Evolutionary conservation across 169 alveolate genomes (phyloP).

Genomic region (Babesia ovis): DNA sequence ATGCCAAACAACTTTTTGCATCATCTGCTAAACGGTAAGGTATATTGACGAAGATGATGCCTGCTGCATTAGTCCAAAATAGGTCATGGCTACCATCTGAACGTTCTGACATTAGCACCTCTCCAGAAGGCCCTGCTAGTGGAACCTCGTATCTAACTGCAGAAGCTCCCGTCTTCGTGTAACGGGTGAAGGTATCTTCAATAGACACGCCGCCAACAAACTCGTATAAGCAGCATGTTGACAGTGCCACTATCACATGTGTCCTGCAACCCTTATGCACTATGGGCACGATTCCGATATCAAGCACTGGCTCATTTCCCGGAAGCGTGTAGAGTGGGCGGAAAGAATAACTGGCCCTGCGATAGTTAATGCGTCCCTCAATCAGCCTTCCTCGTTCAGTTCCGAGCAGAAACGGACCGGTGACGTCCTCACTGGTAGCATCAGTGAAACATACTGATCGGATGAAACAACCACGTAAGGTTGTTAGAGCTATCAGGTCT

Average conservation of each 20-base stretch:
- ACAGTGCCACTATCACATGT: constrained; percentile 47
- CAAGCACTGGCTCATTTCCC: constrained; percentile 59
- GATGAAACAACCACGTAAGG: constrained; percentile 37
- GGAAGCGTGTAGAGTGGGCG: constrained; percentile 35
- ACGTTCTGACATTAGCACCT: constrained; percentile 45
- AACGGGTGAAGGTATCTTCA: constrained; percentile 56
- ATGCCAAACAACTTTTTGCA: constrained; percentile 22
- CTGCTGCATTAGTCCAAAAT: constrained; percentile 67
- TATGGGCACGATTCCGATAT: constrained; percentile 50
- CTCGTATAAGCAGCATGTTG: constrained; percentile 60
- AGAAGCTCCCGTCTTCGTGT: constrained; percentile 5
- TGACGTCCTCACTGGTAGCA: constrained; percentile 47
- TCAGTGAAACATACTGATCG: constrained; percentile 61
- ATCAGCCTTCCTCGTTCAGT: constrained; percentile 61
- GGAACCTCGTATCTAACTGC: constrained; percentile 62
- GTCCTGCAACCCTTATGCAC: constrained; percentile 37
- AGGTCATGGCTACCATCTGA: constrained; percentile 63
- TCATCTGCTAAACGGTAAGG: constrained; percentile 42
- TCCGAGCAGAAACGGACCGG: constrained; percentile 62
- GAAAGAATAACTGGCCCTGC: constrained; percentile 28
- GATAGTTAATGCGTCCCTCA: constrained; percentile 58
- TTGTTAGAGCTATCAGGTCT: constrained; percentile 27
- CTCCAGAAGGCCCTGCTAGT: constrained; percentile 62
- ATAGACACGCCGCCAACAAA: constrained; percentile 60
- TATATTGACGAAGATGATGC: constrained; percentile 42